These are phyloP conservation scores for Yamadazyma spencermartinsiae DNA, from an alignment of 1,139 yeast genomes.

Conservation along the genomic window DNA sequence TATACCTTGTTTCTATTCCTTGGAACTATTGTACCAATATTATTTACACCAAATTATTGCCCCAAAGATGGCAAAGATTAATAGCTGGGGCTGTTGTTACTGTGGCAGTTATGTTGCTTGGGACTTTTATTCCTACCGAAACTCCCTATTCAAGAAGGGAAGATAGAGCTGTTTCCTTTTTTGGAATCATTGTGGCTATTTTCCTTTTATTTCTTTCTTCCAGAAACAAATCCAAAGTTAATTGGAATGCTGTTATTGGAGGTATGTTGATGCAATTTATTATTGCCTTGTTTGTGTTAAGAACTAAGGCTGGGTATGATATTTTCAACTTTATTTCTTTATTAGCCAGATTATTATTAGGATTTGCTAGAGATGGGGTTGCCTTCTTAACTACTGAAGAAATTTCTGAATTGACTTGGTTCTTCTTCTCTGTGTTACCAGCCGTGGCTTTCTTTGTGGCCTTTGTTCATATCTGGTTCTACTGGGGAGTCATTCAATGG, in stretches of 20 bases:
- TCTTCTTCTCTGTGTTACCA: conserved; percentile 62
- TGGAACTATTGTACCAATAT: conserved; percentile 47
- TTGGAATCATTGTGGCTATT: conserved; percentile 55
- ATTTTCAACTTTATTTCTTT: conserved; percentile 62
- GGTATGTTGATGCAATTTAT: conserved; percentile 65
- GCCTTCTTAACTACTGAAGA: conserved; percentile 54
- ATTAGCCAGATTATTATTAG: conserved; percentile 59
- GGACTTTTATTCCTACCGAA: conserved; percentile 57
- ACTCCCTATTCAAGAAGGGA: conserved; percentile 47
- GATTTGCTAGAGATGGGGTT: conserved; percentile 64
- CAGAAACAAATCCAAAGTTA: conserved; percentile 44
- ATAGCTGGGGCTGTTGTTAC: conserved; percentile 47
- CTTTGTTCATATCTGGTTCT: conserved; percentile 61
- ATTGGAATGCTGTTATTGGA: conserved; percentile 64
- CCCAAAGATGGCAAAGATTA: conserved; percentile 38
- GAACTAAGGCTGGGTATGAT: conserved; percentile 64
- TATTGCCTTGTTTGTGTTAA: conserved; percentile 60
- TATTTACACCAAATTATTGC: conserved; percentile 39
- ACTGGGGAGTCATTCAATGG: conserved; percentile 66
- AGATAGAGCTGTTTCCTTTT: conserved; percentile 62
- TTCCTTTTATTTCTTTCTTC: conserved; percentile 49
- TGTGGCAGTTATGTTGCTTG: conserved; percentile 50
- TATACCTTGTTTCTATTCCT: conserved; percentile 23
- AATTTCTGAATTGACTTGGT: conserved; percentile 43
- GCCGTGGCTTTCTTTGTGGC: conserved; percentile 67